phyloP scores from a whole-genome alignment of 805 yeast species.

The Sugiyamaella boreocaroliniensis region DNA sequence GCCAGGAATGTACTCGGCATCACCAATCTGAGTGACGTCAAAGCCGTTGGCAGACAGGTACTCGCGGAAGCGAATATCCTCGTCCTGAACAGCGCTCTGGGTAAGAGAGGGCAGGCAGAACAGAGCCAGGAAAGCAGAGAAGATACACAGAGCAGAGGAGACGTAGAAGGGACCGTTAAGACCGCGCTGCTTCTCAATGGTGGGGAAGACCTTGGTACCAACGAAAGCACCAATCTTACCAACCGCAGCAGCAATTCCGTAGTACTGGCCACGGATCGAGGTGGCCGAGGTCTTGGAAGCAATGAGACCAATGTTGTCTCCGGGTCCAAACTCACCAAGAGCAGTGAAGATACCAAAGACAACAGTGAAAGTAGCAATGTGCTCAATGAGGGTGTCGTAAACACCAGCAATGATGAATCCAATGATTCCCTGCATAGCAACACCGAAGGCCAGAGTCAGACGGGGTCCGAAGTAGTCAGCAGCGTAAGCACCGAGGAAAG shows the following conservation, averaged over 20 bases:
- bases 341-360: constrained; percentile 83
- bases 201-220: constrained; percentile 85
- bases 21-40: constrained; percentile 57
- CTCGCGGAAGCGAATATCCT: constrained; percentile 63
- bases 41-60: constrained; percentile 65
- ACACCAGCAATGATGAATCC: constrained; percentile 81
- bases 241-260: constrained; percentile 83
- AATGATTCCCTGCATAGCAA: constrained; percentile 62
- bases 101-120: constrained; percentile 74
- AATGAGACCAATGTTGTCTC: constrained; percentile 82
- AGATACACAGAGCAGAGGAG: constrained; percentile 66
- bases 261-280: constrained; percentile 83
- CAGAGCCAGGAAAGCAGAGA: constrained; percentile 62
- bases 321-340: constrained; percentile 91
- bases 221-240: constrained; percentile 93
- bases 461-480: constrained; percentile 94
- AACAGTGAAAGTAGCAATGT: constrained; percentile 74
- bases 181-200: constrained; percentile 55
- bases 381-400: constrained; percentile 46
- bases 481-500: constrained; percentile 74
- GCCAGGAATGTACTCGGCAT: constrained; percentile 6
- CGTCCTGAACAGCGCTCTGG: constrained; percentile 73
- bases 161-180: constrained; percentile 75
- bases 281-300: constrained; percentile 85
- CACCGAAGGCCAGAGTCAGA: constrained; percentile 64